phyloP scores from a whole-genome alignment of 2,329 filamentous ascomycete species.

The Fusarium neocosmosporiellum region DNA sequence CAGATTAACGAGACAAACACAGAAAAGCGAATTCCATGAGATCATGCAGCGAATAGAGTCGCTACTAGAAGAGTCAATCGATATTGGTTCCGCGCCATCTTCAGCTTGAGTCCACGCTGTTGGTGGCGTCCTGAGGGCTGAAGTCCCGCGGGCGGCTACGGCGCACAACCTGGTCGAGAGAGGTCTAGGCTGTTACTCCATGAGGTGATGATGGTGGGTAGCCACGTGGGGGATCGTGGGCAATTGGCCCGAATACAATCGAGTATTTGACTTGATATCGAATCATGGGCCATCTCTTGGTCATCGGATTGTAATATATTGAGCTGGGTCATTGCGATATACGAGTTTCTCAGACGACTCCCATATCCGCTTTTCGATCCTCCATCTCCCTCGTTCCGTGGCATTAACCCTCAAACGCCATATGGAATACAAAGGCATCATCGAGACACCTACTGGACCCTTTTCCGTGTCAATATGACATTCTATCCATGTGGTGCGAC shows the following conservation, averaged over 20 bases:
- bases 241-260: slow-evolving; percentile 17
- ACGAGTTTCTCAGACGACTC: neutral
- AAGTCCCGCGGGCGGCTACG: slow-evolving; percentile 9
- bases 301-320: slow-evolving; percentile 14
- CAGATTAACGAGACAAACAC: neutral
- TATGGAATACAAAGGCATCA: neutral
- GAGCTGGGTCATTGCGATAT: neutral
- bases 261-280: slow-evolving; percentile 1
- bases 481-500: neutral
- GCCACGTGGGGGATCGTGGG: slow-evolving; percentile 31
- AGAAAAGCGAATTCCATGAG: neutral
- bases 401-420: neutral
- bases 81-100: neutral
- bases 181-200: slow-evolving; percentile 21
- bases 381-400: neutral
- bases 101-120: neutral
- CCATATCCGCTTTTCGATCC: neutral
- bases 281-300: slow-evolving; percentile 43
- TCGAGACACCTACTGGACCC: neutral
- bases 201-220: slow-evolving; percentile 27
- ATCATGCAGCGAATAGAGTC: neutral
- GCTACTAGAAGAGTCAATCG: neutral
- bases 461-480: neutral
- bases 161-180: slow-evolving; percentile 7
- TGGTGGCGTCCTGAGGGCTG: slow-evolving; percentile 21